Evolutionary conservation across 805 yeast genomes (phyloP).

Genomic region (Pichia nanzhaoensis): DNA sequence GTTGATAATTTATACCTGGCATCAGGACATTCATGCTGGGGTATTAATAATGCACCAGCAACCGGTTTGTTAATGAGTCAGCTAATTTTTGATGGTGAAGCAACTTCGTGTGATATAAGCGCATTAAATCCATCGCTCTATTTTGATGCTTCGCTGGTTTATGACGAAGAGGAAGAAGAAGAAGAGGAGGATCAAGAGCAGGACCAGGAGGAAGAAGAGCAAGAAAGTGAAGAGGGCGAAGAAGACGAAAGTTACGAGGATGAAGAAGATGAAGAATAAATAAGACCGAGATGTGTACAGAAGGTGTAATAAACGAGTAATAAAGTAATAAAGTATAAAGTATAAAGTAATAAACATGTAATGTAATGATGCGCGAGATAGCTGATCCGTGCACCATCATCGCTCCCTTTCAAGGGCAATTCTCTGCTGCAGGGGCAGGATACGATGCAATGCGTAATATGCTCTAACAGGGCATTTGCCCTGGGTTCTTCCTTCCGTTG

Average conservation of each 20-base stretch:
- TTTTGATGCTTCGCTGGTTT: conserved; percentile 59
- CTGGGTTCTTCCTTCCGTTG: too few relatives aligned
- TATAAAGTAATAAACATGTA: too few relatives aligned
- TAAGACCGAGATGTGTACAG: too few relatives aligned
- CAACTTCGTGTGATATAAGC: conserved; percentile 67
- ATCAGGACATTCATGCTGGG: conserved; percentile 98
- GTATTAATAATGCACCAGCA: conserved; percentile 95
- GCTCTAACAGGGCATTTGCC: too few relatives aligned
- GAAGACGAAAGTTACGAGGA: conserved; percentile 18
- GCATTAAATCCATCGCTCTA: conserved; percentile 82
- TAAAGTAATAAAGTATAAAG: too few relatives aligned
- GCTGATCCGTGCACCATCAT: too few relatives aligned
- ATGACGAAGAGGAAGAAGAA: conserved; percentile 29
- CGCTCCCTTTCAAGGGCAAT: too few relatives aligned
- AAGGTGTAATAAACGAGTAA: too few relatives aligned
- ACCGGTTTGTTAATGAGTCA: conserved; percentile 94
- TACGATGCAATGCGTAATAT: too few relatives aligned
- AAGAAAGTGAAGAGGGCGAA: conserved; percentile 17
- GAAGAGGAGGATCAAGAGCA: conserved; percentile 26
- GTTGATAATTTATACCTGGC: conserved; percentile 74
- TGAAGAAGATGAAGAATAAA: conserved; percentile 10
- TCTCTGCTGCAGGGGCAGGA: too few relatives aligned
- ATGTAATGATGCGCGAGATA: too few relatives aligned
- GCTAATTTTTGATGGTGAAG: conserved; percentile 74
- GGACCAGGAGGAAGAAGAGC: conserved; percentile 22